Conservation (phyloP, 352 stramenopile genomes). For the Phytophthora quininea region DNA sequence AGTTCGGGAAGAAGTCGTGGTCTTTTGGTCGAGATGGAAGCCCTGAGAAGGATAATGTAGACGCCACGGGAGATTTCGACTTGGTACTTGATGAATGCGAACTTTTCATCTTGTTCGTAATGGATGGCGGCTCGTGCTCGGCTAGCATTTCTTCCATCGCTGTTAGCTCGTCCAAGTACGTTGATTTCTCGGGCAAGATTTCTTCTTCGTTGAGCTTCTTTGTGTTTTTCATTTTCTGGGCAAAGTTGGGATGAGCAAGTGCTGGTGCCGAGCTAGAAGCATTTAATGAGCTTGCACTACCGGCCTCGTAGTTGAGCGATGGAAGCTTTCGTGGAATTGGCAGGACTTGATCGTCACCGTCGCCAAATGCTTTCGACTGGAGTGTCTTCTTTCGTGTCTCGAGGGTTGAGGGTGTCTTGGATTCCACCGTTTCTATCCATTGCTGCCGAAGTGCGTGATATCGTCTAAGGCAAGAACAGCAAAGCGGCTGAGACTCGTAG, state of each 20-base stretch:
- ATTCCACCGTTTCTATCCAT: constrained; percentile 32
- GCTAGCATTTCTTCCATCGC: constrained; percentile 63
- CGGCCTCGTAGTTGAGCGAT: constrained; percentile 11
- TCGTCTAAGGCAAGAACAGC: constrained; percentile 40
- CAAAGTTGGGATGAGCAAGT: too few relatives aligned
- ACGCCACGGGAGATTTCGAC: not conserved
- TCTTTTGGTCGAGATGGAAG: not conserved
- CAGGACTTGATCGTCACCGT: constrained; percentile 6
- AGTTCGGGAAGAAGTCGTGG: constrained; percentile 18
- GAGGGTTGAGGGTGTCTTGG: too few relatives aligned
- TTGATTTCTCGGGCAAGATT: constrained; percentile 4
- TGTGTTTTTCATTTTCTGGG: not conserved
- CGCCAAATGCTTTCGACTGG: constrained; percentile 6
- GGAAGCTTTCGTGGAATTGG: constrained; percentile 21
- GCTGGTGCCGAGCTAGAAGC: too few relatives aligned
- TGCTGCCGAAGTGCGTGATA: constrained; percentile 57
- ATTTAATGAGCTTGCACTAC: not conserved
- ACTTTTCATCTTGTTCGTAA: constrained; percentile 12
- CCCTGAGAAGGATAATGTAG: not conserved
- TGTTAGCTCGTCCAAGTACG: constrained; percentile 57
- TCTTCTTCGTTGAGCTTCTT: not conserved
- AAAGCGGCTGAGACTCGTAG: constrained; percentile 66
- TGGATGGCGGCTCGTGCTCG: constrained; percentile 22
- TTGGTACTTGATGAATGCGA: too few relatives aligned
- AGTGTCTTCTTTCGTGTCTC: not conserved